Percentiles rank a stretch among this genome's conserved stretches.
Evolutionary conservation across 2,329 filamentous ascomycete species (phyloP).

Genomic region (Cyanodermella asteris): DNA sequence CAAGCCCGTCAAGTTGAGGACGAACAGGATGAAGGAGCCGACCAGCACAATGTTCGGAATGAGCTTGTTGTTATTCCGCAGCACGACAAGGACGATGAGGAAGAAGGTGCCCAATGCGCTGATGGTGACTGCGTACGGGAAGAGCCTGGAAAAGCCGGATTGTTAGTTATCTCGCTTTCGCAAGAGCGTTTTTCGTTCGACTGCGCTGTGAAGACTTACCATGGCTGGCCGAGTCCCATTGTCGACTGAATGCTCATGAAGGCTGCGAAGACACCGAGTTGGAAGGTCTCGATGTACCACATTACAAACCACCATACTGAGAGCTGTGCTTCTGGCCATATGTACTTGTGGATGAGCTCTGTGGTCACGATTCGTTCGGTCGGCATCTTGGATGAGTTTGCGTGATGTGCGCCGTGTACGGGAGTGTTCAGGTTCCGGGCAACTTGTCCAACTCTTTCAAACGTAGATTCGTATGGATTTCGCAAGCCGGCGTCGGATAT

Average conservation of each 20-base stretch:
- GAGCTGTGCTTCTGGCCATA: slow-evolving; percentile 43
- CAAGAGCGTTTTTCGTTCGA: too few species aligned
- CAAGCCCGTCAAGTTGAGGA: slow-evolving; percentile 8
- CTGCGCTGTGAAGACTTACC: slow-evolving; percentile 27
- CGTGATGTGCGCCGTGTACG: too few species aligned
- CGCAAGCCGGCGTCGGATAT: too few species aligned
- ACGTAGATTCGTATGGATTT: too few species aligned
- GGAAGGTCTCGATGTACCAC: slow-evolving; percentile 32
- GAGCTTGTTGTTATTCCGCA: slow-evolving; percentile 7
- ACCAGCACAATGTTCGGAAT: slow-evolving; percentile 8
- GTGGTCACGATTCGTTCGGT: slow-evolving; percentile 15
- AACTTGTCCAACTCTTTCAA: too few species aligned
- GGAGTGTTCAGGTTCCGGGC: too few species aligned
- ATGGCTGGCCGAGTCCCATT: slow-evolving; percentile 34
- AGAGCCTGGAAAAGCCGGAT: too few species aligned
- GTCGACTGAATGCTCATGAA: slow-evolving; percentile 37
- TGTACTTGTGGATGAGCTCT: slow-evolving; percentile 25
- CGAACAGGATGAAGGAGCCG: slow-evolving; percentile 9
- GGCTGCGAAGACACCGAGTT: slow-evolving; percentile 37
- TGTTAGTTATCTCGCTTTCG: too few species aligned
- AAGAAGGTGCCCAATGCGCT: slow-evolving; percentile 32
- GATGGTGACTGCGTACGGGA: slow-evolving; percentile 40
- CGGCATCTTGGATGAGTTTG: slow-evolving; percentile 5
- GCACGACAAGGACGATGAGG: slow-evolving; percentile 11
- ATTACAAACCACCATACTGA: slow-evolving; percentile 44